These are phyloP conservation scores for Castanea crenata DNA, from an alignment of 306 rosid species.

Conservation along the genomic window DNA sequence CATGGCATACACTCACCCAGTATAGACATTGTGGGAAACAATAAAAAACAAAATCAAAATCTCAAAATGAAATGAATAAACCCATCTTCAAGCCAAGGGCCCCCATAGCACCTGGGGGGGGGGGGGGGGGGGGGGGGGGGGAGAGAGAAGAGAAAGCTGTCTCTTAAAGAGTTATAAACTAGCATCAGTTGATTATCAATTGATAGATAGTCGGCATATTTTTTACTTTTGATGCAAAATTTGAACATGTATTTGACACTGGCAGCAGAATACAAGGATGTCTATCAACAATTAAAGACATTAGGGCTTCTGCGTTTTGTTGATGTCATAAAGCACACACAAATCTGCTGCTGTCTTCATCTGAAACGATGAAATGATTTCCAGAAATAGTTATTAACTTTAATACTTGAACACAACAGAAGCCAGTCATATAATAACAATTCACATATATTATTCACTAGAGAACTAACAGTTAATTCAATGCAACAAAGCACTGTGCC, in stretches of 20 bases:
- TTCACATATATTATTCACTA: too few species aligned
- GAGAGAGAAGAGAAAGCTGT: background rate
- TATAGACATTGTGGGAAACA: background rate
- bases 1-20: background rate
- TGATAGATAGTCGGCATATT: background rate
- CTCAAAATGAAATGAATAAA: background rate
- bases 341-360: slow-evolving; percentile 84
- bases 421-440: background rate
- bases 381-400: background rate
- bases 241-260: background rate
- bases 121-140: too few species aligned
- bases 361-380: slow-evolving; percentile 40
- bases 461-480: too few species aligned
- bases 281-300: slow-evolving; percentile 4
- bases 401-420: background rate
- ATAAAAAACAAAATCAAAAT: background rate
- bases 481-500: background rate
- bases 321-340: slow-evolving; percentile 69
- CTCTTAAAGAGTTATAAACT: background rate
- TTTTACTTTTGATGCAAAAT: background rate
- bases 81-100: background rate
- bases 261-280: background rate
- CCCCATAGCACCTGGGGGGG: background rate
- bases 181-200: background rate
- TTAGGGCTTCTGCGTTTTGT: slow-evolving; percentile 61